Percentiles rank a stretch among this genome's conserved stretches.
Conservation (phyloP, 768 basidiomycete species). For the Lactarius vividus region DNA sequence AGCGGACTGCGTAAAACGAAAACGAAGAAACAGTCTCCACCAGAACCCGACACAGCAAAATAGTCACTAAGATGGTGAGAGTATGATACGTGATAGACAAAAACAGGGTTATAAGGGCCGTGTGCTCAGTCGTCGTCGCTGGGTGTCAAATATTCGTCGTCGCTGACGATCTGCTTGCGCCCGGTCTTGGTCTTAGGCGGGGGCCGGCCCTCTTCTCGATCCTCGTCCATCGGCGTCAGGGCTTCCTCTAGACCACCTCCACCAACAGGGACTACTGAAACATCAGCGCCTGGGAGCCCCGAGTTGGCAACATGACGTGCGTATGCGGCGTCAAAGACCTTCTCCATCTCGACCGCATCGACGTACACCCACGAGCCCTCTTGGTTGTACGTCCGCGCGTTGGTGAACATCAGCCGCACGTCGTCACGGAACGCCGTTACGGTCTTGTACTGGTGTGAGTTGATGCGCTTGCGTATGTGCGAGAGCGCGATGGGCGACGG, state of each 20-base stretch:
- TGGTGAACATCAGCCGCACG: constrained; percentile 90
- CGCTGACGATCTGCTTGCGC: constrained; percentile 73
- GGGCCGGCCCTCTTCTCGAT: constrained; percentile 62
- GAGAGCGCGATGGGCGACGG: constrained; percentile 83
- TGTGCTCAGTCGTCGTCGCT: constrained; percentile 62
- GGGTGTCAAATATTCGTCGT: constrained; percentile 61
- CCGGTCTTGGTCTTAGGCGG: constrained; percentile 57
- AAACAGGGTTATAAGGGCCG: background rate
- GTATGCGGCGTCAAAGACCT: constrained; percentile 73
- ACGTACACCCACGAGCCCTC: constrained; percentile 95
- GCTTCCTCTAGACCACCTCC: constrained; percentile 62
- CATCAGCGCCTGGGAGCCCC: constrained; percentile 71
- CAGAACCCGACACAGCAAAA: background rate
- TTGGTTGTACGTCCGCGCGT: constrained; percentile 91
- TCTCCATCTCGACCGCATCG: constrained; percentile 93
- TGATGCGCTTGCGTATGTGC: constrained; percentile 75
- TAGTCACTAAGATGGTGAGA: background rate
- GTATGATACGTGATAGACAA: constrained; percentile 1
- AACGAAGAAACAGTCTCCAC: constrained; percentile 4
- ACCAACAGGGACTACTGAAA: constrained; percentile 41
- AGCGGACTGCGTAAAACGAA: constrained; percentile 5
- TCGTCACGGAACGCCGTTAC: constrained; percentile 72
- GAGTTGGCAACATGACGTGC: constrained; percentile 61
- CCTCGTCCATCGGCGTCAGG: constrained; percentile 67
- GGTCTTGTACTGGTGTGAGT: constrained; percentile 65